Evolutionary conservation across 106 monocot genomes (phyloP).

Genomic region (Dioscorea dumetorum): DNA sequence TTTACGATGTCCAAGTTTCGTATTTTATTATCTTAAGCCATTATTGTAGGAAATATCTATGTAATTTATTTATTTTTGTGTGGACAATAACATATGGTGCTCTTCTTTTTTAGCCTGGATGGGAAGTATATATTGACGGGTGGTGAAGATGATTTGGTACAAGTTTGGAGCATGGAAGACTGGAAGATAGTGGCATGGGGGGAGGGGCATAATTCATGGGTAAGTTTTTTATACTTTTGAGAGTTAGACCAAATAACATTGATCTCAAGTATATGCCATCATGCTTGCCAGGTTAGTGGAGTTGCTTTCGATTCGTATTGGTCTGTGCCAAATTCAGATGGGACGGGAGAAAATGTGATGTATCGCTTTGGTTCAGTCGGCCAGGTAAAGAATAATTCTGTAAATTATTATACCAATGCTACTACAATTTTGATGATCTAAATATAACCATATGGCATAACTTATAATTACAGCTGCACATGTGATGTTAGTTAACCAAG

Average conservation of each 20-base stretch:
- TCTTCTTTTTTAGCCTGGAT: constrained; percentile 48
- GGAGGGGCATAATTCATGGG: constrained; percentile 98
- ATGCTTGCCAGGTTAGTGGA: constrained; percentile 67
- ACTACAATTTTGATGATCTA: no score
- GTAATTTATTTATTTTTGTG: not conserved
- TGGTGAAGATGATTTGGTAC: constrained; percentile 95
- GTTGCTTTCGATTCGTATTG: constrained; percentile 96
- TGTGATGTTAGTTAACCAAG: no score
- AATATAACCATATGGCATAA: no score
- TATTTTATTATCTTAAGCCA: no score
- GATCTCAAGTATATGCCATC: constrained; percentile 4
- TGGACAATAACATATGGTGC: not conserved
- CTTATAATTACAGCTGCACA: no score
- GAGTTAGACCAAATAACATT: not conserved
- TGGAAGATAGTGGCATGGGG: constrained; percentile 90
- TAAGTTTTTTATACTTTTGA: constrained; percentile 17
- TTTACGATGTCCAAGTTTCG: no score
- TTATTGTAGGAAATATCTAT: no score
- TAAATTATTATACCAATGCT: no score
- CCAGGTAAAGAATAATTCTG: constrained; percentile 45
- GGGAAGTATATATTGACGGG: constrained; percentile 91
- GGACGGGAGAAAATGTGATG: constrained; percentile 59
- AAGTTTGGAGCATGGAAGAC: constrained; percentile 93
- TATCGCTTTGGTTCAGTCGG: constrained; percentile 95
- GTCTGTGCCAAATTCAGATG: constrained; percentile 78